Base-by-base conservation (phyloP, 2,329 filamentous ascomycete genomes). In the Aspergillus aculeatus region DNA sequence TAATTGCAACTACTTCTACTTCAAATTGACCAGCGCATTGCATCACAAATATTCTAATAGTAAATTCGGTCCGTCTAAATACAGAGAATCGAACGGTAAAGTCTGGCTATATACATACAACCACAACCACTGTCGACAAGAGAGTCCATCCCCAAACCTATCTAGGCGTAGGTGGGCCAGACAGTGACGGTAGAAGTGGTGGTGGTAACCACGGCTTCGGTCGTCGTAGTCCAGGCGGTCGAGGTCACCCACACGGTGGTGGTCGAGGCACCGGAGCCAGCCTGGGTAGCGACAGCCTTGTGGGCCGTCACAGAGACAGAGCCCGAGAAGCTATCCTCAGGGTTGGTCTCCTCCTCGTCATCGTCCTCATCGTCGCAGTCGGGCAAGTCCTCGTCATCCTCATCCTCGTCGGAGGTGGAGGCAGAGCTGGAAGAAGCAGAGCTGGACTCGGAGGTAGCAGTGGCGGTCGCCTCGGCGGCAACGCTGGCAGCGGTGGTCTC, bases 181-280 rank as follows among this genome's bases (percentile, higher is more conserved):
- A 58, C 55, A 29, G 59, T 61, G 19, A 61, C 41, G 38, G 55
- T 58, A 1, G 50, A 50, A n/a, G 59, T 61, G 38, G 50, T 54
- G 19, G 59, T 61, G 23, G 56, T 56, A 21, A 61, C 59, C 5
- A 61, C 50, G 14, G 50, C 14, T 21, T 54, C 47, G 4, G 59
- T 61, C 4, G 56, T 57, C 3, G 59, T 61, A 29, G 53, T 48
- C 53, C 41, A 47, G 24, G 41, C 53, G 7, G 53, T 55, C 44
- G 53, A 55, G 14, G 53, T 55, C 41, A 55, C 53, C 53, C 53
- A 55, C n/a, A 48, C 12, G 53, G 53, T 55, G 14, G 53, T 55
- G 24, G 53, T 55, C n/a, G 53, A 55, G 38, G 21, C 53, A 16
- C 41, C 44, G 24, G 52, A 54, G 24, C 47, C 53, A 2, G 53